Percentiles rank a stretch among this genome's conserved stretches.
Conservation (phyloP, 495 filamentous ascomycete species). For the Hyaloscypha hepaticicola region DNA sequence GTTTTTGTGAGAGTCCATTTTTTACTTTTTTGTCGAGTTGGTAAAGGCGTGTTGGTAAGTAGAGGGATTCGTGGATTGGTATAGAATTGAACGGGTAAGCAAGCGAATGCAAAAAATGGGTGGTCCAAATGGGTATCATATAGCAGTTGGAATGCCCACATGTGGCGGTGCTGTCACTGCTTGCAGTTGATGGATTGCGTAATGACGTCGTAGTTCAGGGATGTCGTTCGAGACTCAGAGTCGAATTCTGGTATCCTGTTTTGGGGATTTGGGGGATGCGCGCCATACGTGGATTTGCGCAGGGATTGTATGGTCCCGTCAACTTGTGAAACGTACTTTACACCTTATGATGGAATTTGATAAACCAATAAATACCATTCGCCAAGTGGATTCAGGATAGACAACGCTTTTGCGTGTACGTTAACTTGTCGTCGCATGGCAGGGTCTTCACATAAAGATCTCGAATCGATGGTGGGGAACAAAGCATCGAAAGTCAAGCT, state of each 20-base stretch:
- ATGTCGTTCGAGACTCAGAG: background rate
- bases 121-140: background rate
- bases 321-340: background rate
- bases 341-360: background rate
- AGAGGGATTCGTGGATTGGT: background rate
- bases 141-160: background rate
- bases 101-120: too few relatives aligned
- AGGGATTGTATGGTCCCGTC: background rate
- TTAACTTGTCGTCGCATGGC: too few relatives aligned
- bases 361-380: background rate
- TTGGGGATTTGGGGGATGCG: background rate
- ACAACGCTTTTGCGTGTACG: too few relatives aligned
- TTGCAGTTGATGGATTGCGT: background rate
- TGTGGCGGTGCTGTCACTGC: background rate
- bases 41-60: too few relatives aligned
- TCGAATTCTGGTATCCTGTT: background rate
- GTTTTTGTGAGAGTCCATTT: background rate
- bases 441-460: too few relatives aligned
- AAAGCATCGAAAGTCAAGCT: too few relatives aligned
- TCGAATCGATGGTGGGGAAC: too few relatives aligned
- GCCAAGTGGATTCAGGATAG: too few relatives aligned
- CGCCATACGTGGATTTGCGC: background rate
- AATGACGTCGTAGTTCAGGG: background rate
- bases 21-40: too few relatives aligned
- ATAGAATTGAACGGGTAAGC: background rate